Evolutionary conservation across 345 rosid species (phyloP).

Genomic region (Trapa bicornis): DNA sequence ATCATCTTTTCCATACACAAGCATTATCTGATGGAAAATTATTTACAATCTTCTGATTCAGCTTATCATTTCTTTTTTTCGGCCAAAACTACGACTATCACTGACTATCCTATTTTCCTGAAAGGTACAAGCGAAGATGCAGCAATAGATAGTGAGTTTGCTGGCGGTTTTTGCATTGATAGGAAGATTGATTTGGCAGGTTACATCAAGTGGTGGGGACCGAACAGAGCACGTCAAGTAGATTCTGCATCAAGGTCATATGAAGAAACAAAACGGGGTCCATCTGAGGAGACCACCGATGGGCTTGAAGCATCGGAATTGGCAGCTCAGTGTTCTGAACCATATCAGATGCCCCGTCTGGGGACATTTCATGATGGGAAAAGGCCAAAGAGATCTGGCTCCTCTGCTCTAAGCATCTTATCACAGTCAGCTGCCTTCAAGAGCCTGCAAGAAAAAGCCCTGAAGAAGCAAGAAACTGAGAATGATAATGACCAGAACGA

Average conservation of each 20-base stretch:
- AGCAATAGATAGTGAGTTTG: conserved; percentile 55
- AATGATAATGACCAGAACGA: conserved; percentile 66
- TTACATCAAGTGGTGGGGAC: conserved; percentile 90
- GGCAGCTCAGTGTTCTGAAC: conserved; percentile 58
- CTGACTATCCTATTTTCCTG: neutral
- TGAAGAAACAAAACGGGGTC: conserved; percentile 48
- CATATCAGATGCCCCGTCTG: conserved; percentile 75
- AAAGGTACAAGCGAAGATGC: conserved; percentile 62
- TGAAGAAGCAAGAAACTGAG: conserved; percentile 45
- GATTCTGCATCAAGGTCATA: conserved; percentile 52
- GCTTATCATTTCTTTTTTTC: neutral
- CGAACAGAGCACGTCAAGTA: conserved; percentile 54
- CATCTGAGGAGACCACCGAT: conserved; percentile 34
- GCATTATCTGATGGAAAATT: neutral
- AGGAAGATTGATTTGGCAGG: conserved; percentile 79
- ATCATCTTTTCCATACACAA: neutral
- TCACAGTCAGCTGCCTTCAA: conserved; percentile 77
- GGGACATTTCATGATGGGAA: conserved; percentile 38
- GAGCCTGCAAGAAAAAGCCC: conserved; percentile 68
- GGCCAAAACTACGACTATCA: too few species aligned
- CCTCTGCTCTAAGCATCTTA: conserved; percentile 70
- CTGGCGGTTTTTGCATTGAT: conserved; percentile 62
- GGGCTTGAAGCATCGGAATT: conserved; percentile 71
- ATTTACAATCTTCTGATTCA: neutral
- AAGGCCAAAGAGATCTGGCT: conserved; percentile 35